A percentile compares a stretch with the other conserved stretches of the same genome.
These are phyloP conservation scores for Rubus parviflorus DNA, from an alignment of 306 rosid genomes.

Conservation along the genomic window DNA sequence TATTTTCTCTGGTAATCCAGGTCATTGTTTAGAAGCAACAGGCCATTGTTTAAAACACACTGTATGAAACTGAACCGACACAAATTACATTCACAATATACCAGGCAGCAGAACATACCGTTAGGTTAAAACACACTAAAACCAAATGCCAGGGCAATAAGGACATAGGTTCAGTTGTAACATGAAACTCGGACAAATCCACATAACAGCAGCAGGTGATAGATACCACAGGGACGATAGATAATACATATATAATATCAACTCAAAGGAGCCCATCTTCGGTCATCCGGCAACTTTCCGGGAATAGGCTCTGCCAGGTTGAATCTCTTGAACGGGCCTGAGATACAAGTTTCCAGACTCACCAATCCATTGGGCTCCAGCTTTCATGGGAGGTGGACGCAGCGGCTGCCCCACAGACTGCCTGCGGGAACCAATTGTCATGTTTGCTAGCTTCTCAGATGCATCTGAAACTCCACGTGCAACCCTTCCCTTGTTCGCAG, in stretches of 20 bases:
- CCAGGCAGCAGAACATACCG: constrained; percentile 6
- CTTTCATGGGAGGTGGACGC: constrained; percentile 68
- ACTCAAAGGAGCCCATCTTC: neutral
- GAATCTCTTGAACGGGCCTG: constrained; percentile 56
- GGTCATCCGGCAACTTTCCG: constrained; percentile 77
- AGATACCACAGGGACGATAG: neutral
- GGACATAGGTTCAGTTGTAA: neutral
- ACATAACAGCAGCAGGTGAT: neutral
- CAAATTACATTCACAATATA: neutral
- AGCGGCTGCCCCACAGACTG: constrained; percentile 44
- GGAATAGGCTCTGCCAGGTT: constrained; percentile 54
- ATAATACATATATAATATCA: neutral
- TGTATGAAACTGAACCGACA: neutral
- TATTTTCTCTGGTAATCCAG: constrained; percentile 4
- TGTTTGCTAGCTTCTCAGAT: constrained; percentile 70
- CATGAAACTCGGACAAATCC: neutral
- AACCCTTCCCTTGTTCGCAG: constrained; percentile 54
- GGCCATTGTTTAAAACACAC: neutral
- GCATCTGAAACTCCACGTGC: constrained; percentile 65
- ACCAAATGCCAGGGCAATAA: neutral
- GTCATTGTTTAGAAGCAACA: constrained; percentile 1
- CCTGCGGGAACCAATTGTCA: constrained; percentile 59
- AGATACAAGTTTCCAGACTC: constrained; percentile 61
- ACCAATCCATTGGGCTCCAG: constrained; percentile 79
- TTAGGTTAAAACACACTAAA: neutral